phyloP scores from a whole-genome alignment of 2,329 filamentous ascomycete genomes.

The Sporothrix mexicana region DNA sequence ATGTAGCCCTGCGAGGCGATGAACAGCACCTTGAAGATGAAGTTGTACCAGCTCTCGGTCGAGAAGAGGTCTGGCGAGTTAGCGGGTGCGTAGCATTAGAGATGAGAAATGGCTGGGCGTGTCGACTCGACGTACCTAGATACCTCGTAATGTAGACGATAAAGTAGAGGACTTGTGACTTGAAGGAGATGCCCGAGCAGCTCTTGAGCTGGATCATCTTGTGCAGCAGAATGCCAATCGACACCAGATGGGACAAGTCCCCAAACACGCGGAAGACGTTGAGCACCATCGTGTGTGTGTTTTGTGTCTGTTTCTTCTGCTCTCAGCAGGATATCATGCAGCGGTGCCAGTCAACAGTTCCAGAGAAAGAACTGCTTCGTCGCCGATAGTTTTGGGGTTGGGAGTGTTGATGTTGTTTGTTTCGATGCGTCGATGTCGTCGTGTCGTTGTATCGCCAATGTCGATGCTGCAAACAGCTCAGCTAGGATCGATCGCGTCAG shows the following conservation, averaged over 20 bases:
- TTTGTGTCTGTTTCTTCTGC: conserved; percentile 29
- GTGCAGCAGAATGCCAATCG: conserved; percentile 91
- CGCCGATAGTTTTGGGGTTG: not conserved
- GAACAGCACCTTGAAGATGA: conserved; percentile 94
- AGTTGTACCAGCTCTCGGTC: conserved; percentile 85
- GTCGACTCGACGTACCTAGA: conserved; percentile 62
- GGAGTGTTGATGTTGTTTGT: not conserved
- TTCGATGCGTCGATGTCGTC: not conserved
- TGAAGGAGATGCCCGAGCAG: conserved; percentile 97
- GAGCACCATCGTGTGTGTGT: conserved; percentile 53
- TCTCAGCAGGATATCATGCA: conserved; percentile 1
- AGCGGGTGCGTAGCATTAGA: not conserved
- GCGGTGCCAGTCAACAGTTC: not conserved
- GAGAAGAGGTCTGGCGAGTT: conserved; percentile 75
- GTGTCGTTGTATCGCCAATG: not conserved
- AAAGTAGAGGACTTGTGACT: conserved; percentile 94
- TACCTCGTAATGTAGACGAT: conserved; percentile 94
- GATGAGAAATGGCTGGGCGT: not conserved
- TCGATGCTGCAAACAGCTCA: conserved; percentile 1
- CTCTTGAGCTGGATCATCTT: conserved; percentile 98
- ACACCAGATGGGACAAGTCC: conserved; percentile 93
- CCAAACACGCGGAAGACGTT: conserved; percentile 66
- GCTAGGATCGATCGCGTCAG: not conserved
- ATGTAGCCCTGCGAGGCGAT: conserved; percentile 89
- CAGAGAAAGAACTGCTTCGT: not conserved